A percentile compares a stretch with the other conserved stretches of the same genome.
phyloP scores from a whole-genome alignment of 2,329 filamentous ascomycete genomes.

The Fusarium sp. region DNA sequence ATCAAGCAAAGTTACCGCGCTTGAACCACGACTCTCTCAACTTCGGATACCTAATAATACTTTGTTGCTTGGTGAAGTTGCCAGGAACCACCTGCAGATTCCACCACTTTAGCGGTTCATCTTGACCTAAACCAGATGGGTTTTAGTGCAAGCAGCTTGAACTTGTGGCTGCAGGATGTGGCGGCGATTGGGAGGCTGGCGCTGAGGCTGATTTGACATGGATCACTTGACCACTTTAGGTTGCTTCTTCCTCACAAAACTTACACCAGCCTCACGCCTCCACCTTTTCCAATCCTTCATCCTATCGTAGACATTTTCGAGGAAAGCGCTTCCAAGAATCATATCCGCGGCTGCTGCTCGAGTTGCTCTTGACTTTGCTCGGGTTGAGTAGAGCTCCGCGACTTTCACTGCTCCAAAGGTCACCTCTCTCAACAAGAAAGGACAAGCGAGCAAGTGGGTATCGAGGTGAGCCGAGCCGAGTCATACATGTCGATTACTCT shows the following conservation, averaged over 20 bases:
- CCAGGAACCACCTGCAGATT: conserved; percentile 27
- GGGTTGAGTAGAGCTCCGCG: conserved; percentile 15
- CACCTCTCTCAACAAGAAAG: conserved; percentile 19
- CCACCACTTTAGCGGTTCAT: conserved; percentile 14
- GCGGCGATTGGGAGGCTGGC: neutral
- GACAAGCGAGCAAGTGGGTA: conserved; percentile 43
- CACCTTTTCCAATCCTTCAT: conserved; percentile 29
- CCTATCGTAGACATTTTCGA: conserved; percentile 13
- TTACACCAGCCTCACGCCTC: conserved; percentile 28
- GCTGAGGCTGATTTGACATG: conserved; percentile 15
- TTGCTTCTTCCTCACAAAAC: conserved; percentile 29
- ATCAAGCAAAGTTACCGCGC: neutral
- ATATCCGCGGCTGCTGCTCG: conserved; percentile 25
- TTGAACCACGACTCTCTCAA: neutral
- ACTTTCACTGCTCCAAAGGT: conserved; percentile 25
- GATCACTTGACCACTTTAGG: conserved; percentile 37
- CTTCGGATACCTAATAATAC: conserved; percentile 3
- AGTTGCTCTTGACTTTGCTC: neutral
- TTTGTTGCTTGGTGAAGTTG: conserved; percentile 5
- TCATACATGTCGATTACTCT: conserved; percentile 51
- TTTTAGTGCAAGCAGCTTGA: neutral
- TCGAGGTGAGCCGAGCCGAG: conserved; percentile 51
- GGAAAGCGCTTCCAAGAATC: conserved; percentile 22
- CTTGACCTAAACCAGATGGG: conserved; percentile 16
- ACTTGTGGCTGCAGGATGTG: conserved; percentile 31